Base-by-base conservation (phyloP, 257 asterid species). In the Ehretia macrophylla region DNA sequence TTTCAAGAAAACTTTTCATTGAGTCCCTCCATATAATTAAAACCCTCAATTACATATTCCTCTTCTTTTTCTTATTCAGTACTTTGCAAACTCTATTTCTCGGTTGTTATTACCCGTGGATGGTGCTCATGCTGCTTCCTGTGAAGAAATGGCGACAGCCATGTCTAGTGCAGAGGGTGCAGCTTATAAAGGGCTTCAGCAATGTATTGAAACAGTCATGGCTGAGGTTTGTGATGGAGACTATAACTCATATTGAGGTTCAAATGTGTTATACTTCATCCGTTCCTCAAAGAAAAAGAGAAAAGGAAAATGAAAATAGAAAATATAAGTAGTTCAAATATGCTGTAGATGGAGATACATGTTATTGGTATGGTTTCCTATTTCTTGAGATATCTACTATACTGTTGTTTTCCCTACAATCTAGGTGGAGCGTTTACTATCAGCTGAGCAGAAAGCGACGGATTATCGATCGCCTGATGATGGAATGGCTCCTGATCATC, bases 161-260 rank as follows among this genome's bases (percentile, higher is more conserved):
- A 82, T 93, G 96, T 79, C 99, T 62, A 85, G 79, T 73, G 99
- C 97, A 16, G 99, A 93, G 77, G 89, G 92, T 74, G 91, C 96
- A 70, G 96, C 97, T 59, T 77, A 86, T 81, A 93, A 90, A 88
- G 99, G 99, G 55, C 97, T 93, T 71, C 95, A 93, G 64, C 99
- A 86, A 65, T 93, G 99, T 76, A 86, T 93, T 68, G 97, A 89
- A 67, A 86, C 99, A 57, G 97, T 93, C 73, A 86, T 93, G 91
- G 94, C 96, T 44, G 99, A 93, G 95, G 97, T 93, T 65, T 78
- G 88, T 74, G 55, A 54, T 63, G 22, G 52, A 55, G 20, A 62
- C 35, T 1, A 3, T 27, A 6, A 6, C 35, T 27, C 6, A 27
- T 27, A n/a, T n/a, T n/a, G n/a, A n/a, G n/a, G n/a, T n/a, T n/a